Base-by-base conservation (phyloP, 495 filamentous ascomycete species). In the Aspergillus sclerotioniger region DNA sequence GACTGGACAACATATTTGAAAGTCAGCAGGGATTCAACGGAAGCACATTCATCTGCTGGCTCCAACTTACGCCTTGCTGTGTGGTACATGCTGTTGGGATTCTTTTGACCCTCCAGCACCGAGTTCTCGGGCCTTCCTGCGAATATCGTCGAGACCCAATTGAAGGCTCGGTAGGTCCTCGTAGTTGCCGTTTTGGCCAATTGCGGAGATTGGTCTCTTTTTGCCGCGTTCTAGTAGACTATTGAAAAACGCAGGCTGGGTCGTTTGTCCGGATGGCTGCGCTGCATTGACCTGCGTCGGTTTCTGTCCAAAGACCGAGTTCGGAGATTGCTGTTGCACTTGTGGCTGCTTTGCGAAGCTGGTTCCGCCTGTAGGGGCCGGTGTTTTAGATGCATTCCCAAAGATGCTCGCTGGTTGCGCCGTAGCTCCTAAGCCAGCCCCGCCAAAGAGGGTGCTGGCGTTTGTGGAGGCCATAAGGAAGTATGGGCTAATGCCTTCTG, bases 131-230 rank as follows among this genome's bases (percentile, higher is more conserved):
- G 93, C 88, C 59, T 88, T 89, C 62, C 91, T 85, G 49, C 90
- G 86, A 60, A 97, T 89, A 71, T 96, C 91, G 60, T 89, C 88
- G 15, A 97, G 76, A 6, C 92, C 91, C 43, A 96, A 79, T 70
- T 96, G 90, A 53, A 97, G 71, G 59, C 70, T 76, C 20, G 81
- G 81, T 20, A 82, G 60, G 12, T 81, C 73, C 52, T 75, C 77
- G 56, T 81, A 79, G 50, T 71, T 75, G 47, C 63, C 68, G 47
- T 71, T 74, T 51, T 72, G 73, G 16, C 54, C 71, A 19, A 69
- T 53, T 12, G 65, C 51, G 66, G 74, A 72, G 33, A 79, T 61
- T 13, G 80, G 68, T 45, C 78, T 71, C 62, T 81, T 82, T 58
- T 74, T 80, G 44, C 88, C 90, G 58, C 88, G 87, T 62, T 93